phyloP scores from a whole-genome alignment of 352 stramenopile genomes.

The Pythium vanterpoolii region DNA sequence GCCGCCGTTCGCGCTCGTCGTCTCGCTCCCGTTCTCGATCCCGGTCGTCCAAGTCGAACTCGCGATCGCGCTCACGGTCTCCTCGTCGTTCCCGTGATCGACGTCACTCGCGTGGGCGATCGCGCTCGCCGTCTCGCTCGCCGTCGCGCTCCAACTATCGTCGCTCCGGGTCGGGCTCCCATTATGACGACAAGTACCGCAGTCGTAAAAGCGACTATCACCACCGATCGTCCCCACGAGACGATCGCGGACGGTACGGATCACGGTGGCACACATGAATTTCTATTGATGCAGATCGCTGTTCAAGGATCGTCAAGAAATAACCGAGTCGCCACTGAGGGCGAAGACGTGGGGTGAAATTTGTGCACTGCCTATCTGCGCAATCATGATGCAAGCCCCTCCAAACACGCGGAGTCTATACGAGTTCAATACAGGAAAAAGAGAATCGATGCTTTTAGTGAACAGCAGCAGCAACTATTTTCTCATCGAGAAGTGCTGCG shows the following conservation, averaged over 20 bases:
- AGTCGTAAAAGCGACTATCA: constrained; percentile 13
- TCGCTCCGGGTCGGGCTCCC: constrained; percentile 5
- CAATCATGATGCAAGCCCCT: not conserved
- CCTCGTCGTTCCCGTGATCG: constrained; percentile 24
- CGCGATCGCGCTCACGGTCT: constrained; percentile 26
- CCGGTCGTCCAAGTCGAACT: constrained; percentile 38
- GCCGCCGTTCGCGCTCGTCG: constrained; percentile 10
- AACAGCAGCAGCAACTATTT: too few relatives aligned
- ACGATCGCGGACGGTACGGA: constrained; percentile 19
- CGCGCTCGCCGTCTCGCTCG: constrained; percentile 7
- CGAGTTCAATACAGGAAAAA: not conserved
- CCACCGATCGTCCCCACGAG: constrained; percentile 12
- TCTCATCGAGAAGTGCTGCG: too few relatives aligned
- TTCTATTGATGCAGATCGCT: not conserved
- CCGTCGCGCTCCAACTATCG: constrained; percentile 11
- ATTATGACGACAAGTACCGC: constrained; percentile 20
- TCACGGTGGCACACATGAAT: constrained; percentile 5
- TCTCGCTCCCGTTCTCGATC: too few relatives aligned
- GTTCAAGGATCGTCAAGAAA: not conserved
- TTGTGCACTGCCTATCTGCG: not conserved
- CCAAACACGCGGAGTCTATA: not conserved
- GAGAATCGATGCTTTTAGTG: not conserved
- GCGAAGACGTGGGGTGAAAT: not conserved
- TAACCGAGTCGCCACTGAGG: not conserved
- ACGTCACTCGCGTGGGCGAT: constrained; percentile 22